A percentile compares a stretch with the other conserved stretches of the same genome.
These are phyloP conservation scores for Oryza coarctata DNA, from an alignment of 176 grass and related monocot genomes.

Conservation along the genomic window DNA sequence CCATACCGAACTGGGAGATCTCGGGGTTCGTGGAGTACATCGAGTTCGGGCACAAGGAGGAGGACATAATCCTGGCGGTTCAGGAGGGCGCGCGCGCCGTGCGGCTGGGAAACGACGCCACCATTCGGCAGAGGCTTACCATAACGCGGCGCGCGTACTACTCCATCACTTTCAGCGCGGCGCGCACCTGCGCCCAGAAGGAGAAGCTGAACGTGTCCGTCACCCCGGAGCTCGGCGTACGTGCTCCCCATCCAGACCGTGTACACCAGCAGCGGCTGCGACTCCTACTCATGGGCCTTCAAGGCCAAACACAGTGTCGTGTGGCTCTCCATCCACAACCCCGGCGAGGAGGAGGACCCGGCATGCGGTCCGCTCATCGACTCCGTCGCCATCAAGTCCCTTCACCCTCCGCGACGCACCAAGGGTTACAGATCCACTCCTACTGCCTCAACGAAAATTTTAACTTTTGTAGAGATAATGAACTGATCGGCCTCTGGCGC, in stretches of 20 bases:
- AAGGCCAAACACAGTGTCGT: slow-evolving; percentile 22
- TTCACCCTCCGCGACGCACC: neutral
- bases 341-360: slow-evolving; percentile 46
- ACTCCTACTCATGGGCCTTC: slow-evolving; percentile 62
- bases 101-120: slow-evolving; percentile 52
- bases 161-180: slow-evolving; percentile 65
- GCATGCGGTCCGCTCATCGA: slow-evolving; percentile 61
- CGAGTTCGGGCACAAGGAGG: slow-evolving; percentile 37
- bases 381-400: slow-evolving; percentile 40
- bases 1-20: slow-evolving; percentile 49
- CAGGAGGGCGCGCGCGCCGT: slow-evolving; percentile 51
- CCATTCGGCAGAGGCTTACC: slow-evolving; percentile 39
- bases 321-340: slow-evolving; percentile 51
- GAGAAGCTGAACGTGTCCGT: slow-evolving; percentile 55
- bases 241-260: slow-evolving; percentile 57
- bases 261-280: slow-evolving; percentile 60
- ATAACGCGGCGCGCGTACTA: slow-evolving; percentile 30
- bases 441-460: neutral
- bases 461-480: neutral
- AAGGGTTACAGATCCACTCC: slow-evolving; percentile 8
- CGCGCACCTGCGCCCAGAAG: slow-evolving; percentile 53
- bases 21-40: slow-evolving; percentile 72
- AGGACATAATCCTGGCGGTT: slow-evolving; percentile 47
- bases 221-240: slow-evolving; percentile 29
- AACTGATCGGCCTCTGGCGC: neutral